Base-by-base conservation (phyloP, 1,284 basidiomycete species). In the Microbotryomycetes sp. region DNA sequence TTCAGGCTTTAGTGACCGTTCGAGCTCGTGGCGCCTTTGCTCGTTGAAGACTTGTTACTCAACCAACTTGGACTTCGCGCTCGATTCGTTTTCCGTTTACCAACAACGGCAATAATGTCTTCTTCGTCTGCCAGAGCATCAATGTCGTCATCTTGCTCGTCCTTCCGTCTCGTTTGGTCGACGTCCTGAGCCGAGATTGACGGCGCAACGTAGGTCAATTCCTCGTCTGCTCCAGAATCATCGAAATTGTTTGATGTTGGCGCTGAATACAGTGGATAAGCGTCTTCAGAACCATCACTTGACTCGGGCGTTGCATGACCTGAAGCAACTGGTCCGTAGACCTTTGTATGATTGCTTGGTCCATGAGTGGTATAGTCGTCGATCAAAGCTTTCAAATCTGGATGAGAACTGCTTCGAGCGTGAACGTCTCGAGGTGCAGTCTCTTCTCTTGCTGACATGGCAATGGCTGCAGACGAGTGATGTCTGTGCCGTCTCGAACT, bases 361-460 rank as follows among this genome's bases (percentile, higher is more conserved):
- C 63, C 63, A 2, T 9, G 22, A 55, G 19, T 19, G 6, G 48
- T 56, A 53, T 63, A 65, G 26, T 58, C 51, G 25, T 58, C 65
- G 6, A 69, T 31, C 42, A 69, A 30, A 9, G 32, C 56, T 12
- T 58, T 30, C 2, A 69, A 52, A 45, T 64, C 64, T 16, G 67
- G 67, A 49, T 69, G 63, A 3, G 53, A 57, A n/a, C 48, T 47
- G 22, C 52, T 49, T 19, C 67, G 58, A 19, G 55, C 29, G 36
- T 67, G 59, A n/a, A 64, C 47, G 9, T 3, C 49, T 6, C 46
- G 55, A 14, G 56, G 56, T 12, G 47, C 32, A 49, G 47, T 50
- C 12, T 46, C 47, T 14, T 46, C 56, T n/a, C 46, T 28, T 15
- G 53, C 26, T 15, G 53, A 46, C 12, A 23, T 19, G 57, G 22